phyloP scores from a whole-genome alignment of 805 yeast species.

The Spathaspora boniae region DNA sequence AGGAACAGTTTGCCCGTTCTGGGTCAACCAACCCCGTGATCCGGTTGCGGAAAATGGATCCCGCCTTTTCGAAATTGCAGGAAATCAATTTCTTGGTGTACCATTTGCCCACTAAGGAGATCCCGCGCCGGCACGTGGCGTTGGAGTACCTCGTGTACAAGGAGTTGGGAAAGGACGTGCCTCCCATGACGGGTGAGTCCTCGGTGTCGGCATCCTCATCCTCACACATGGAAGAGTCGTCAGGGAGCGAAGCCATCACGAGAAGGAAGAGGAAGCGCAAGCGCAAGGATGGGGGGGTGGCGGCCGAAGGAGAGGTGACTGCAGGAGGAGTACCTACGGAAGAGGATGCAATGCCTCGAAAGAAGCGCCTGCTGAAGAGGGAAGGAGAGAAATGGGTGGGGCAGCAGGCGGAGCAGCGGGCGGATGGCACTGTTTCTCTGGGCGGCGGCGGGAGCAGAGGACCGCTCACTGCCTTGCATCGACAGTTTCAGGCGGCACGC shows the following conservation, averaged over 20 bases:
- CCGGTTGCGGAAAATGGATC: constrained; percentile 15
- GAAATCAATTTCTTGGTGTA: constrained; percentile 15
- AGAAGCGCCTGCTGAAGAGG: too few species aligned
- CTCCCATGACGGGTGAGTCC: constrained; percentile 1
- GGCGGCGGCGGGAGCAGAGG: too few species aligned
- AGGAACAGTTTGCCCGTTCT: constrained; percentile 12
- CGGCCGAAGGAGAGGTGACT: neutral
- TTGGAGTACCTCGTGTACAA: constrained; percentile 12
- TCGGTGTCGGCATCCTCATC: neutral
- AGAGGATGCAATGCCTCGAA: too few species aligned
- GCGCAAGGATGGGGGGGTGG: constrained; percentile 1
- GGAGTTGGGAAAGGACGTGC: constrained; percentile 9
- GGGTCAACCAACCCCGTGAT: constrained; percentile 13
- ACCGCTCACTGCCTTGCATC: too few species aligned
- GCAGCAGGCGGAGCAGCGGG: too few species aligned
- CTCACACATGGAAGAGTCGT: neutral
- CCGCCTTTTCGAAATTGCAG: constrained; percentile 14
- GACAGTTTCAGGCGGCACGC: too few species aligned
- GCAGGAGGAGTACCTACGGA: neutral
- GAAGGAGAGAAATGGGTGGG: too few species aligned
- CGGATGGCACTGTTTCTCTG: too few species aligned
- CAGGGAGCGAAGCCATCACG: neutral
- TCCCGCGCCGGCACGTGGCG: constrained; percentile 13
- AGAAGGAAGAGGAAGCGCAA: too few species aligned
- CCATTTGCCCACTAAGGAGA: constrained; percentile 12